A percentile compares a stretch with the other conserved stretches of the same genome.
Evolutionary conservation across 2,329 filamentous ascomycete species (phyloP).

Genomic region (Cryphonectria naterciae): DNA sequence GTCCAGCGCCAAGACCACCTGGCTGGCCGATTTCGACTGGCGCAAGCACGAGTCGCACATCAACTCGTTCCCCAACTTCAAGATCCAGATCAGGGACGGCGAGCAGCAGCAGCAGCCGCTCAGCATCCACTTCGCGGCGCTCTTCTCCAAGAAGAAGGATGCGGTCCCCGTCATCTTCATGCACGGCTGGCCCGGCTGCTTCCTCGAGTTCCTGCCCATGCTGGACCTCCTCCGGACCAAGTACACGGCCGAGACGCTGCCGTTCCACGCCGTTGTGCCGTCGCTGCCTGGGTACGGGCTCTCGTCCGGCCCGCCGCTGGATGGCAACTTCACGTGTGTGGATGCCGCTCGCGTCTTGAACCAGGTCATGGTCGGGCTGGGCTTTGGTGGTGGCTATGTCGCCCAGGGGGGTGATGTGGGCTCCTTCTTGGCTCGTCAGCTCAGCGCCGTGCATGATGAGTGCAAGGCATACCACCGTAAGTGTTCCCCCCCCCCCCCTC

Average conservation of each 20-base stretch:
- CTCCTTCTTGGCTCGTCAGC: slow-evolving; percentile 45
- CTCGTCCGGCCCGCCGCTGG: slow-evolving; percentile 50
- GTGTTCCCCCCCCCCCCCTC: neutral
- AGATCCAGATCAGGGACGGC: slow-evolving; percentile 42
- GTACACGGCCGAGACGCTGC: slow-evolving; percentile 54
- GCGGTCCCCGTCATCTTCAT: slow-evolving; percentile 55
- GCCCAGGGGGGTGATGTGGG: slow-evolving; percentile 63
- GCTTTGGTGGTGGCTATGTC: slow-evolving; percentile 56
- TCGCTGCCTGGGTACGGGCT: slow-evolving; percentile 58
- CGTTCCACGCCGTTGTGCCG: slow-evolving; percentile 61
- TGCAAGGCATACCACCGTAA: slow-evolving; percentile 50
- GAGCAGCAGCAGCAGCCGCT: slow-evolving; percentile 37
- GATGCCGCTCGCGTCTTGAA: slow-evolving; percentile 52
- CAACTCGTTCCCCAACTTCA: slow-evolving; percentile 56
- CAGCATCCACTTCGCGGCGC: slow-evolving; percentile 56
- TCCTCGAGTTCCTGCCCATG: slow-evolving; percentile 59
- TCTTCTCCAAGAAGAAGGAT: slow-evolving; percentile 55
- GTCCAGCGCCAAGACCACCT: slow-evolving; percentile 37
- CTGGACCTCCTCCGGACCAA: slow-evolving; percentile 49
- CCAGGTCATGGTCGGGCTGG: slow-evolving; percentile 55
- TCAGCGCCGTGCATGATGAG: slow-evolving; percentile 46
- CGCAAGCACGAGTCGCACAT: slow-evolving; percentile 42
- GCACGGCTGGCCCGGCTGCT: slow-evolving; percentile 61
- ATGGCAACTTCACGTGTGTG: slow-evolving; percentile 45
- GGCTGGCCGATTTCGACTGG: slow-evolving; percentile 53